These are phyloP conservation scores for Tetrahymena borealis DNA, from an alignment of 73 alveolate genomes.

Conservation along the genomic window DNA sequence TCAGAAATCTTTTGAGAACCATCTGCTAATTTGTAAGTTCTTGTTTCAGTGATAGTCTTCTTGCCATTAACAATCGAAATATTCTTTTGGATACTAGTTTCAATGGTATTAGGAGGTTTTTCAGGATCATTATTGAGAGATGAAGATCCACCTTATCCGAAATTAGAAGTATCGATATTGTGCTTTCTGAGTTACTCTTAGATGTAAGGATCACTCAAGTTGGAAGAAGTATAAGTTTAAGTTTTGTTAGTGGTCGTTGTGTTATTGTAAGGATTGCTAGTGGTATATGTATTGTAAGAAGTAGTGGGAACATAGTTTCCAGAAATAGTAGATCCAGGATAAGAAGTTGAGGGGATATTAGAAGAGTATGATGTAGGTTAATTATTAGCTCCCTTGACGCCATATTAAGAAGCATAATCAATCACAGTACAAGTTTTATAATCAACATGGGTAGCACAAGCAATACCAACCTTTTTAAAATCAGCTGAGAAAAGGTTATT, in stretches of 20 bases:
- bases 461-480: constrained; percentile 36
- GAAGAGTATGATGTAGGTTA: too few relatives aligned
- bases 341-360: not conserved
- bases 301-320: not conserved
- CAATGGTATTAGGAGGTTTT: constrained; percentile 17
- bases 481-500: constrained; percentile 32
- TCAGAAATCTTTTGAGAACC: constrained; percentile 18
- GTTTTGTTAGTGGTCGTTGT: not conserved
- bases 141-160: not conserved
- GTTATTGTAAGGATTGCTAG: not conserved
- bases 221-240: not conserved
- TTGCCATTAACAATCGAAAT: not conserved
- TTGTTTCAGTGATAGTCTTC: not conserved
- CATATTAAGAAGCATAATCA: constrained; percentile 29
- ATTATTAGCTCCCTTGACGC: not conserved
- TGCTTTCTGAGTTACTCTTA: not conserved
- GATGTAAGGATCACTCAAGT: not conserved
- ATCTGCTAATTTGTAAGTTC: constrained; percentile 13
- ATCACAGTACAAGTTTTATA: constrained; percentile 15
- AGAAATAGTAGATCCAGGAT: not conserved
- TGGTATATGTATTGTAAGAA: not conserved
- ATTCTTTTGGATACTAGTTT: not conserved
- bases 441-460: constrained; percentile 29
- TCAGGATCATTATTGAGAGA: not conserved
- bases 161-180: not conserved